Evolutionary conservation across 805 yeast genomes (phyloP).

Genomic region (Barnettozyma sucrosica): DNA sequence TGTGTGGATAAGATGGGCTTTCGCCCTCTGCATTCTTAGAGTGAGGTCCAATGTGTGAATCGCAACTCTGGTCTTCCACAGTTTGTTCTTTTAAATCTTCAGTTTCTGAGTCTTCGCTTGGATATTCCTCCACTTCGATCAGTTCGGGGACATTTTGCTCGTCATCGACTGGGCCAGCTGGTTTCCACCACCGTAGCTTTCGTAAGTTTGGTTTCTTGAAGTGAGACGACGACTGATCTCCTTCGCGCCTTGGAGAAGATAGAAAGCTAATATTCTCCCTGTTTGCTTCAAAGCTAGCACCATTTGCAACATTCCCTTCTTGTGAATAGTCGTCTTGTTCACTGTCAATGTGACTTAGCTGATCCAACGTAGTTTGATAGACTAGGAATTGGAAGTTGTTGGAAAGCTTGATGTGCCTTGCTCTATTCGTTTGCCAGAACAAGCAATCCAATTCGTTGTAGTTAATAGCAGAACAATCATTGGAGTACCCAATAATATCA

Average conservation of each 20-base stretch:
- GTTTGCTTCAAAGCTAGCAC: background rate
- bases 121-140: background rate
- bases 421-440: slow-evolving; percentile 1
- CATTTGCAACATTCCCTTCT: background rate
- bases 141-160: background rate
- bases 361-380: background rate
- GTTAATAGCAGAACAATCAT: background rate
- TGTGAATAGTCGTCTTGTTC: background rate
- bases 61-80: background rate
- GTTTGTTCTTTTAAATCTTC: background rate
- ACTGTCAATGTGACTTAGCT: background rate
- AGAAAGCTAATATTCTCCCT: background rate
- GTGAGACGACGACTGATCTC: background rate
- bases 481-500: background rate
- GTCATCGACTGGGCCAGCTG: background rate
- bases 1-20: background rate
- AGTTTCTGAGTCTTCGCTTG: background rate
- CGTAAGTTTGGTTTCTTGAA: background rate
- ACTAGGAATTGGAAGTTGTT: slow-evolving; percentile 5
- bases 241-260: background rate
- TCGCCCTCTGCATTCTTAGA: background rate
- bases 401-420: slow-evolving; percentile 1
- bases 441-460: slow-evolving; percentile 6
- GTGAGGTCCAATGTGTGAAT: background rate
- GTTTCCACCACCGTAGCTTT: slow-evolving; percentile 8